Conservation (phyloP, 139 green algal species). For the Chlorella sorokiniana region DNA sequence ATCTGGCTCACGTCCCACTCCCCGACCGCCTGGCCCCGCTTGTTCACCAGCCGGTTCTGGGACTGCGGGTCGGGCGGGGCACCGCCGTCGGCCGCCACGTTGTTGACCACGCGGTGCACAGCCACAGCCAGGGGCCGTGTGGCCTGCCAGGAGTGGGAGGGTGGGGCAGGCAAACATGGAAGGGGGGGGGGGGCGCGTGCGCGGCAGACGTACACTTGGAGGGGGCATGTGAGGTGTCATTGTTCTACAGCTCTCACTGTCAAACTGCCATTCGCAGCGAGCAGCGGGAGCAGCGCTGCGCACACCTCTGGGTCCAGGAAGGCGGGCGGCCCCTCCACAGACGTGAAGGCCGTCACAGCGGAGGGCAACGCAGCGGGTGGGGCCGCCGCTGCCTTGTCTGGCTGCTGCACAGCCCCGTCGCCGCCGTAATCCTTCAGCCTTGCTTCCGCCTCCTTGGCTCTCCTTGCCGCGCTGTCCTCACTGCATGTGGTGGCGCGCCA, state of each 20-base stretch:
- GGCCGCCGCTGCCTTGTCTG: neutral
- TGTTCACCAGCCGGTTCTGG: constrained; percentile 13
- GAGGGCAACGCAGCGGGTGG: constrained; percentile 23
- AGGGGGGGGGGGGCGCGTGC: too few species aligned
- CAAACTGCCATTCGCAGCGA: neutral
- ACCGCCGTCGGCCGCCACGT: neutral
- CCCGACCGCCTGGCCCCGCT: constrained; percentile 18
- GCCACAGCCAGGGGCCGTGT: constrained; percentile 28
- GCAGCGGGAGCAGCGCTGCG: too few species aligned
- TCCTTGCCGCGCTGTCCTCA: constrained; percentile 18
- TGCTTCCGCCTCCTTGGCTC: neutral
- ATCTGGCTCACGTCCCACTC: constrained; percentile 42
- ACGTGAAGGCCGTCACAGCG: constrained; percentile 15
- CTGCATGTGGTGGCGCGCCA: neutral
- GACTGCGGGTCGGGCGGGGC: neutral
- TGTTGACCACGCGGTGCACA: constrained; percentile 6
- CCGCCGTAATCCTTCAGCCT: constrained; percentile 14
- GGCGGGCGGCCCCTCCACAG: constrained; percentile 18
- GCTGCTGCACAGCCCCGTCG: neutral
- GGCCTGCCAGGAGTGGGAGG: constrained; percentile 5
- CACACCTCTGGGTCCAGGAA: constrained; percentile 44
- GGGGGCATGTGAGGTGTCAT: too few species aligned
- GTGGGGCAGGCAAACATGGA: too few species aligned
- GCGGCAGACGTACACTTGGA: too few species aligned
- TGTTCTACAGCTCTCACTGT: too few species aligned